Base-by-base conservation (phyloP, 2,329 filamentous ascomycete species). In the Chaetoscypha palmicola region DNA sequence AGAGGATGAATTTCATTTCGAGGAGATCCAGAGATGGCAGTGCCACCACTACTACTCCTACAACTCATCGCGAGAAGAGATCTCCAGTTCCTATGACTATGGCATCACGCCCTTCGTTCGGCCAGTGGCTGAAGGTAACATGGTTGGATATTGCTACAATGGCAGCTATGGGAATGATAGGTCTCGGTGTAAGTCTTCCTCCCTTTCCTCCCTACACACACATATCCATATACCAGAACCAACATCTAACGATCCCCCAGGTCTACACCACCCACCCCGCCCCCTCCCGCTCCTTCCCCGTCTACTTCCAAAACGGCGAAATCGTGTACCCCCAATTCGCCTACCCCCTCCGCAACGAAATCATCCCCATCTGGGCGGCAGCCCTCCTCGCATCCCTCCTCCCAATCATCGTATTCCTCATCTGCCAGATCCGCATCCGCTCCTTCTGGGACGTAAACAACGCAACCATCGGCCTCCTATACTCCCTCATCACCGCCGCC, bases 371-470 rank as follows among this genome's bases (percentile, higher is more conserved):
- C 57, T 86, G 77, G 77, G 69, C 76, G 1, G 81, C 82, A 8
- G 83, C 82, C 1, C 63, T 88, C 14, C 68, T 87, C 14, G 80
- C 76, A 11, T 67, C 73, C 22, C 59, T 86, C 2, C 66, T 87
- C 19, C 83, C 84, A 7, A 81, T 87, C 55, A 61, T 69, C 49
- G 64, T 83, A 60, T 77, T 88, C 55, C 64, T 84, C 2, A 53
- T 79, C 42, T 74, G 80, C 65, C 82, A 87, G 62, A 72, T 86
- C 53, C 76, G 81, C 38, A 70, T 86, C 36, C 74, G 77, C 43
- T 80, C 74, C 5, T 82, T 83, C 66, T 82, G 78, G 79, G 79
- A 82, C 44, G 67, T 78, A 57, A 86, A 86, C 68, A 87, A 87
- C 59, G 82, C 75, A 34, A 67, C 80, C 38, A 71, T 86, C 37